phyloP scores from a whole-genome alignment of 225 moss, liverwort and hornwort genomes.

The Bryoerythrophyllum caledonicum region DNA sequence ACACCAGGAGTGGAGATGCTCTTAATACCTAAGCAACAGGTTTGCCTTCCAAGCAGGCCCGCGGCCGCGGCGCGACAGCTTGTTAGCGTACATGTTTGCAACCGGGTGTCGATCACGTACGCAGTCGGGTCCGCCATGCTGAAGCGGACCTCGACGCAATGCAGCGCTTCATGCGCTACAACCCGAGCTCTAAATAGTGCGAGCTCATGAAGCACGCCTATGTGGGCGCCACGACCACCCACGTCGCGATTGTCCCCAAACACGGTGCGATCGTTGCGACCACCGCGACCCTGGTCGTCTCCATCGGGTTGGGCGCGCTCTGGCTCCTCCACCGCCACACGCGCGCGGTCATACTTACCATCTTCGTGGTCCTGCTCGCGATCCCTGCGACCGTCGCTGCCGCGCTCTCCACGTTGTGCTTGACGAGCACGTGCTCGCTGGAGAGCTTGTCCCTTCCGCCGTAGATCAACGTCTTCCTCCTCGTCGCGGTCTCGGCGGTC shows the following conservation, averaged over 20 bases:
- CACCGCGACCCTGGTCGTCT: constrained; percentile 20
- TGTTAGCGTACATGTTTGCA: constrained; percentile 31
- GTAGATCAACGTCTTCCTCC: not conserved
- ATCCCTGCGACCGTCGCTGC: constrained; percentile 16
- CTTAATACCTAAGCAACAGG: too few species aligned
- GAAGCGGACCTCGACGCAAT: constrained; percentile 12
- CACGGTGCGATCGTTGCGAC: not conserved
- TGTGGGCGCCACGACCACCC: constrained; percentile 40
- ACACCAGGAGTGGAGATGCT: too few species aligned
- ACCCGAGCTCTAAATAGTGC: constrained; percentile 40
- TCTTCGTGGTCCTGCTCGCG: constrained; percentile 25
- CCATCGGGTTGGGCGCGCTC: constrained; percentile 26
- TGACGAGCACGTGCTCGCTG: constrained; percentile 22
- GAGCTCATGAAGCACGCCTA: constrained; percentile 45
- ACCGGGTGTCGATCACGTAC: constrained; percentile 29
- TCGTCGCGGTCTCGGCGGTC: not conserved
- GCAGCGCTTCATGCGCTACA: constrained; percentile 25
- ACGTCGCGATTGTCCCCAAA: constrained; percentile 18
- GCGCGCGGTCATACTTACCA: constrained; percentile 20
- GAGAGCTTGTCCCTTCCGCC: not conserved
- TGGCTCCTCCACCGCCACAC: constrained; percentile 44
- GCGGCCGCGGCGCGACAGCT: constrained; percentile 39
- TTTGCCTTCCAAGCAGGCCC: constrained; percentile 14
- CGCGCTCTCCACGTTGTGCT: not conserved
- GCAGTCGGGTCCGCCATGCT: constrained; percentile 28